A percentile compares a stretch with the other conserved stretches of the same genome.
phyloP scores from a whole-genome alignment of 73 alveolate genomes.

The Breviolum minutum region DNA sequence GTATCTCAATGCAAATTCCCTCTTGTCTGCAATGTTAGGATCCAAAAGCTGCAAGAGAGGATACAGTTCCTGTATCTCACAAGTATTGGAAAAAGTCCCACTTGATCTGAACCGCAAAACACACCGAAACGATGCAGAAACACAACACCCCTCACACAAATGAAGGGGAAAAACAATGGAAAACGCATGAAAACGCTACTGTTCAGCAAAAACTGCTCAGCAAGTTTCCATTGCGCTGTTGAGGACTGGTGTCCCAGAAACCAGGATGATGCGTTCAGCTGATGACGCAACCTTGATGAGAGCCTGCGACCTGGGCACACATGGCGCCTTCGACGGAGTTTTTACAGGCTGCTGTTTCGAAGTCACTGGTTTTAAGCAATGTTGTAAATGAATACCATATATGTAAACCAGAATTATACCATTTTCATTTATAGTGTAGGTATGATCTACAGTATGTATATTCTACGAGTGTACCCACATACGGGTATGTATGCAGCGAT shows the following conservation, averaged over 20 bases:
- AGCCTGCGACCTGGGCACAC: not conserved
- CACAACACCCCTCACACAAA: too few species aligned
- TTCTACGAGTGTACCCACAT: not conserved
- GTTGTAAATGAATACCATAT: too few species aligned
- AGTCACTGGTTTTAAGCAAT: too few species aligned
- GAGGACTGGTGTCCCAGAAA: conserved; percentile 51
- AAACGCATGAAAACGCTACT: too few species aligned
- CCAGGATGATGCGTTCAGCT: conserved; percentile 7
- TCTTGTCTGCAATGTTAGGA: not conserved
- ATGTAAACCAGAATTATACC: too few species aligned
- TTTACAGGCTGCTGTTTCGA: too few species aligned
- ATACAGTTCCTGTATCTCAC: not conserved
- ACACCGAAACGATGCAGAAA: too few species aligned
- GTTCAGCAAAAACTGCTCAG: not conserved
- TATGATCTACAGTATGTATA: not conserved
- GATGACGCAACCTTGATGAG: not conserved
- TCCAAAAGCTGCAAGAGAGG: not conserved
- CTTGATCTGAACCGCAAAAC: too few species aligned
- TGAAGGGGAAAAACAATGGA: too few species aligned
- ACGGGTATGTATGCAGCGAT: not conserved
- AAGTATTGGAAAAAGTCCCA: too few species aligned
- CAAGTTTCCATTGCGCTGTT: conserved; percentile 38
- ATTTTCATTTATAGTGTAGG: too few species aligned
- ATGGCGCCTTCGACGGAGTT: too few species aligned
- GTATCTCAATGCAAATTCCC: not conserved